Evolutionary conservation across 768 basidiomycete genomes (phyloP), one percentile per base, ranked within the genome.

Genomic region (Termitomyces sp.): DNA sequence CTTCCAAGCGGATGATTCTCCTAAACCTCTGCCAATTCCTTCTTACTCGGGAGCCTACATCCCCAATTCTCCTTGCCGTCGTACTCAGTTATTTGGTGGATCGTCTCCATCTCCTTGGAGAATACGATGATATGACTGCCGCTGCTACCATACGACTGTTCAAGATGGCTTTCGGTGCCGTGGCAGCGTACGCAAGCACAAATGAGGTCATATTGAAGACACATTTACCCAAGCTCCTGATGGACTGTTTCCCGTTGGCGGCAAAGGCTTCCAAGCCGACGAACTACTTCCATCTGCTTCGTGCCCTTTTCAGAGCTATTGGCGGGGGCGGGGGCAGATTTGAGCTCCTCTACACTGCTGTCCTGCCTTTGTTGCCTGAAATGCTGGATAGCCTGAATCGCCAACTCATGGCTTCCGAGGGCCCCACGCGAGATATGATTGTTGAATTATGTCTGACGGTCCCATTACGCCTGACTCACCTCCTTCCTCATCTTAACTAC

Each of bases 371-470:
- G 50, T 82, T 99, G 5, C 95, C 97, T 18, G 95, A 98, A 69
- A 95, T 99, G 89, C 82, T 99, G 50, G 96, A 99, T 68, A 93
- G 88, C 61, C 79, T 99, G 48, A 95, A 96, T 66, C 84, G 90
- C 52, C 94, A 98, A 60, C 82, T 99, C 18, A 79, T 89, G 52
- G 83, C 92, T 10, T 91, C 94, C 5, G 89, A 92, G 44, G 87
- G 91, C n/a, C 79, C 77, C 63, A 83, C 83, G 55, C 82, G 90
- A 55, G 97, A 99, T 71, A 88, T 98, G 77, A 91, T 98, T 66
- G 95, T 96, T 58, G 97, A 99, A 69, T 86, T 99, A 49, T 96
- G 93, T 71, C 84, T 99, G 52, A 99, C 97, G 4, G 96, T 98
- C 23, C 97, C 97, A 2, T 79, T 98, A 35, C 89, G 97, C 40